Evolutionary conservation across 441 rosid genomes (phyloP).

Genomic region (Gossypium laxum): DNA sequence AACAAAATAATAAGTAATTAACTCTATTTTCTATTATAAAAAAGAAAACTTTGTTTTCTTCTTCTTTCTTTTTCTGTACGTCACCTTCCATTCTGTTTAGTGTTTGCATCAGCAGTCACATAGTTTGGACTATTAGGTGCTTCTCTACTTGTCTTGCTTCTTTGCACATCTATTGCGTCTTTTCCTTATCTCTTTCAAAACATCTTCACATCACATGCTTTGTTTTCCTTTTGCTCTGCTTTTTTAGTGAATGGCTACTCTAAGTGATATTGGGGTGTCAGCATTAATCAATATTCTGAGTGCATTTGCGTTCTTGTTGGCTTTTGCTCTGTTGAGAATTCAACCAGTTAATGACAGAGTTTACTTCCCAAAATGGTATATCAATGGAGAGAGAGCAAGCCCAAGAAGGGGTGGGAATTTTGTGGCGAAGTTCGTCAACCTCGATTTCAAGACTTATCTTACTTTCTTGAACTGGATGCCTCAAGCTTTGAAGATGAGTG

Average conservation of each 20-base stretch:
- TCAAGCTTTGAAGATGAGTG: constrained; percentile 78
- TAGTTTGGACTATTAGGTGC: not conserved
- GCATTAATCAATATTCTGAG: constrained; percentile 67
- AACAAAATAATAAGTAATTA: too few species aligned
- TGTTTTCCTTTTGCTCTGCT: not conserved
- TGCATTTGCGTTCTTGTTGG: constrained; percentile 68
- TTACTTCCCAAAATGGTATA: constrained; percentile 84
- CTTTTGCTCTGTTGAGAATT: constrained; percentile 76
- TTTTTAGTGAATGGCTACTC: constrained; percentile 54
- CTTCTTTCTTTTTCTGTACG: too few species aligned
- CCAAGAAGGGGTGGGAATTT: constrained; percentile 50
- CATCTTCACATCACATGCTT: not conserved
- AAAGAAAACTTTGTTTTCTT: too few species aligned
- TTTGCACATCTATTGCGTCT: not conserved
- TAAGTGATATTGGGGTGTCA: constrained; percentile 77
- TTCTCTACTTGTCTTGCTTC: not conserved
- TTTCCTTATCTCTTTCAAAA: not conserved
- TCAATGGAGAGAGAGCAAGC: constrained; percentile 50
- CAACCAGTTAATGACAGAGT: constrained; percentile 91
- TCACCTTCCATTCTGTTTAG: not conserved
- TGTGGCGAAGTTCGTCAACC: constrained; percentile 73
- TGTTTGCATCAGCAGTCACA: constrained; percentile 6
- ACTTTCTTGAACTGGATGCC: constrained; percentile 98
- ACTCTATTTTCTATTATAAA: too few species aligned
- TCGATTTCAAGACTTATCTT: constrained; percentile 57